Conservation (phyloP, 805 yeast species). For the Ogataea ganodermae region DNA sequence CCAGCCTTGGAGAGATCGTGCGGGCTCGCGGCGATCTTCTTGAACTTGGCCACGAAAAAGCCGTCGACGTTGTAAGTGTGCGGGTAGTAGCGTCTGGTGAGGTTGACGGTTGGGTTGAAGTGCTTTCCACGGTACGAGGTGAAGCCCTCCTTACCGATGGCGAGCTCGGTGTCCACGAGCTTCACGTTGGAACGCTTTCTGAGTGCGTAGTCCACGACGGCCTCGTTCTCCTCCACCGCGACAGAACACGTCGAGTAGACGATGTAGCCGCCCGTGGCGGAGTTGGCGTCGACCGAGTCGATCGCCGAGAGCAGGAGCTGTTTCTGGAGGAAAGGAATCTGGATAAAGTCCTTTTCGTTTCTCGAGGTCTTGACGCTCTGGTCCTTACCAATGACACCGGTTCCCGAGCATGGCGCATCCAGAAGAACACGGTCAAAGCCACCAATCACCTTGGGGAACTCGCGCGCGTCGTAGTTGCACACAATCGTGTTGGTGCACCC, state of each 20-base stretch:
- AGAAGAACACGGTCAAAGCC: slow-evolving; percentile 93
- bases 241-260: slow-evolving; percentile 98
- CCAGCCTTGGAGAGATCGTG: slow-evolving; percentile 85
- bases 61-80: slow-evolving; percentile 99
- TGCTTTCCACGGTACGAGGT: slow-evolving; percentile 91
- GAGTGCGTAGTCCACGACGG: slow-evolving; percentile 96
- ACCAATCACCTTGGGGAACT: slow-evolving; percentile 96
- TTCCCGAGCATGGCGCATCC: slow-evolving; percentile 99
- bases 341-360: slow-evolving; percentile 94
- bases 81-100: slow-evolving; percentile 96
- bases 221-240: slow-evolving; percentile 97
- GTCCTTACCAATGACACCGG: slow-evolving; percentile 98
- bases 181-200: slow-evolving; percentile 95
- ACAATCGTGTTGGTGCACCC: slow-evolving; percentile 97
- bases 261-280: slow-evolving; percentile 88
- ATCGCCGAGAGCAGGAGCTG: slow-evolving; percentile 92
- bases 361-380: slow-evolving; percentile 90
- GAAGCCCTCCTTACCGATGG: slow-evolving; percentile 95
- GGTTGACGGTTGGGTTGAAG: slow-evolving; percentile 70
- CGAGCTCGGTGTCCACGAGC: slow-evolving; percentile 87
- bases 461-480: slow-evolving; percentile 97
- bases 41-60: slow-evolving; percentile 94
- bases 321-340: slow-evolving; percentile 94
- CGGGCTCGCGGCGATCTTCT: slow-evolving; percentile 84
- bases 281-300: slow-evolving; percentile 93